Evolutionary conservation across 306 rosid genomes (phyloP).

Genomic region (Prunus padus): DNA sequence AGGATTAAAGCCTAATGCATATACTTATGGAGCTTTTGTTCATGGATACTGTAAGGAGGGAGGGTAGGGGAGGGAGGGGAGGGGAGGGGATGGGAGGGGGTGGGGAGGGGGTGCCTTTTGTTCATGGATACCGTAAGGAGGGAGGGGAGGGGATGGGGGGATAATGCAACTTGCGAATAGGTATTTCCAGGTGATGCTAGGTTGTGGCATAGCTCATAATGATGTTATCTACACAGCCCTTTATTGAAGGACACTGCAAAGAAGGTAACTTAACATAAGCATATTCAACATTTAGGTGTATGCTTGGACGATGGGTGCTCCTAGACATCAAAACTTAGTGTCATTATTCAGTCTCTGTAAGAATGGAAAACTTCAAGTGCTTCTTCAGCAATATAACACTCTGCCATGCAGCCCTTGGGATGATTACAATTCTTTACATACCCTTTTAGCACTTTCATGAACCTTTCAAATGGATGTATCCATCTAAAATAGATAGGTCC

Average conservation of each 20-base stretch:
- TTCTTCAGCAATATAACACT: not conserved
- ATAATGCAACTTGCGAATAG: slow-evolving; percentile 38
- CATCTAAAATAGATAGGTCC: not conserved
- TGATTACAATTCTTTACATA: not conserved
- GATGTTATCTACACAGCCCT: slow-evolving; percentile 25
- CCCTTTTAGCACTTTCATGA: not conserved
- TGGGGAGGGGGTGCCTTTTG: too few relatives aligned
- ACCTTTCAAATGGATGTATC: not conserved
- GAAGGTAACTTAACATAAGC: slow-evolving; percentile 36
- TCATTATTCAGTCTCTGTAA: slow-evolving; percentile 36
- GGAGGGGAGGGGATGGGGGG: too few relatives aligned
- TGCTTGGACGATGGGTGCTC: slow-evolving; percentile 33
- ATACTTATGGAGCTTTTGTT: slow-evolving; percentile 48
- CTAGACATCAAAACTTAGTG: slow-evolving; percentile 34
- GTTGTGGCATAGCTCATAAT: slow-evolving; percentile 31
- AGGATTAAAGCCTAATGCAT: slow-evolving; percentile 44
- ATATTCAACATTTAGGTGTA: slow-evolving; percentile 34
- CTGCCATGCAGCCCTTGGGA: not conserved
- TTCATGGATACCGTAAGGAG: too few relatives aligned
- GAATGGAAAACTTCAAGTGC: slow-evolving; percentile 24
- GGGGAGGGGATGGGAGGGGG: too few relatives aligned
- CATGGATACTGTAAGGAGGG: slow-evolving; percentile 32
- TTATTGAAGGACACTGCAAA: slow-evolving; percentile 44
- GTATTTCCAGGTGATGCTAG: too few relatives aligned
- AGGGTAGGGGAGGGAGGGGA: too few relatives aligned